Evolutionary conservation across 176 grass and related monocot genomes (phyloP).

Genomic region (Triticum monococcum): DNA sequence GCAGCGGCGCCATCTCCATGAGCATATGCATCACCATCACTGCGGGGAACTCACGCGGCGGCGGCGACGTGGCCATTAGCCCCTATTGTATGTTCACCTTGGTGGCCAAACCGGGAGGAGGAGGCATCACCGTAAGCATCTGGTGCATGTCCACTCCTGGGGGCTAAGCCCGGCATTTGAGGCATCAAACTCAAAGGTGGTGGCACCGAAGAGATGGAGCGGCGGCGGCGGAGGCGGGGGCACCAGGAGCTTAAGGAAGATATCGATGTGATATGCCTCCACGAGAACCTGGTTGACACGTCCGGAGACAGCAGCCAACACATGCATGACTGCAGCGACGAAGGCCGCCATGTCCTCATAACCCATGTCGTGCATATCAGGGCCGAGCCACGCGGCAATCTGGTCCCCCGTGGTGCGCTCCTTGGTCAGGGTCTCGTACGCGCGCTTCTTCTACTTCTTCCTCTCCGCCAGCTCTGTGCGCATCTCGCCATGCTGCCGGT

Average conservation of each 20-base stretch:
- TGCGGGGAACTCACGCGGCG: no score
- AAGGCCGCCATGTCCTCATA: neutral
- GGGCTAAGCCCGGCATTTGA: no score
- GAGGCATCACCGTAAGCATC: no score
- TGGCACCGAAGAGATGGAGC: neutral
- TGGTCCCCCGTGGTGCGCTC: neutral
- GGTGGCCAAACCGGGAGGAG: no score
- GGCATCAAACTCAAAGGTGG: neutral
- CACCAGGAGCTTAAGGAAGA: no score
- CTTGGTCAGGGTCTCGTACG: neutral
- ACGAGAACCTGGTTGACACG: no score
- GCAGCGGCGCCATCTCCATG: no score
- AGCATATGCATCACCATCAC: no score
- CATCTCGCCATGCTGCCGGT: constrained; percentile 22
- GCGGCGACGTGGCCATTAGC: no score
- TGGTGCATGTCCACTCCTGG: no score
- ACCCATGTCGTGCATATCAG: neutral
- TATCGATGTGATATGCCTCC: no score
- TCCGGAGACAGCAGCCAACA: neutral
- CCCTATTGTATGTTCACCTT: no score
- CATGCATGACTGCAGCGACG: neutral
- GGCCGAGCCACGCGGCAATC: neutral
- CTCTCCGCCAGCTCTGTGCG: neutral
- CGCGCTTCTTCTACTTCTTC: neutral
- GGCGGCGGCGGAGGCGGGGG: neutral